phyloP scores from a whole-genome alignment of 2,329 filamentous ascomycete genomes.

The Neophaeococcomyces mojaviensis region DNA sequence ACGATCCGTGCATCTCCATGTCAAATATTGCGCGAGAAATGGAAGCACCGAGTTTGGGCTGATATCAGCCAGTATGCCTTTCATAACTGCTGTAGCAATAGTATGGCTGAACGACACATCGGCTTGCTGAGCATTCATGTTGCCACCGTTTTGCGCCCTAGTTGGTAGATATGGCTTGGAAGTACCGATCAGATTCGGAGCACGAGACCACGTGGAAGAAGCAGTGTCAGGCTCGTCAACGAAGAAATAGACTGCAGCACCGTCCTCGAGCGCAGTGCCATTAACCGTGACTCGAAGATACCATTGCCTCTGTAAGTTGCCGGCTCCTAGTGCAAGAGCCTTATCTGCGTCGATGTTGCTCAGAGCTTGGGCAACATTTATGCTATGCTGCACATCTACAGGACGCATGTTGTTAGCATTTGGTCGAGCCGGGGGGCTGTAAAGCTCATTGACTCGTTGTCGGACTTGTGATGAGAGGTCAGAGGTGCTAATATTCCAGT shows the following conservation, averaged over 20 bases:
- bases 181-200: slow-evolving; percentile 53
- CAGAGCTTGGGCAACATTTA: slow-evolving; percentile 29
- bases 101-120: slow-evolving; percentile 21
- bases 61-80: slow-evolving; percentile 17
- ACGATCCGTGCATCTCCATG: slow-evolving; percentile 13
- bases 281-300: slow-evolving; percentile 56
- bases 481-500: slow-evolving; percentile 33
- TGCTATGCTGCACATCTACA: slow-evolving; percentile 8
- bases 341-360: slow-evolving; percentile 21
- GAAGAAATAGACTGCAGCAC: slow-evolving; percentile 63
- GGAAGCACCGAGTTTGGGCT: slow-evolving; percentile 15
- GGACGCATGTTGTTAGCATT: slow-evolving; percentile 1
- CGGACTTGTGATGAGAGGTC: slow-evolving; percentile 35
- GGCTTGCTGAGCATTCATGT: slow-evolving; percentile 11
- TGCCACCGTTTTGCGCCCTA: slow-evolving; percentile 12
- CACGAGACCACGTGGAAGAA: slow-evolving; percentile 43
- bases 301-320: slow-evolving; percentile 47
- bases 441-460: slow-evolving; percentile 52
- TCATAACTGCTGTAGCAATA: slow-evolving; percentile 15
- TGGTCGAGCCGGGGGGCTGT: slow-evolving; percentile 36
- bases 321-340: slow-evolving; percentile 20
- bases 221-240: slow-evolving; percentile 48
- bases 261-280: slow-evolving; percentile 47
- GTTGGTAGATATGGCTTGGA: slow-evolving; percentile 45
- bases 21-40: slow-evolving; percentile 16